phyloP scores from a whole-genome alignment of 164 flowering plant genomes.

The Nelumbo lutea region DNA sequence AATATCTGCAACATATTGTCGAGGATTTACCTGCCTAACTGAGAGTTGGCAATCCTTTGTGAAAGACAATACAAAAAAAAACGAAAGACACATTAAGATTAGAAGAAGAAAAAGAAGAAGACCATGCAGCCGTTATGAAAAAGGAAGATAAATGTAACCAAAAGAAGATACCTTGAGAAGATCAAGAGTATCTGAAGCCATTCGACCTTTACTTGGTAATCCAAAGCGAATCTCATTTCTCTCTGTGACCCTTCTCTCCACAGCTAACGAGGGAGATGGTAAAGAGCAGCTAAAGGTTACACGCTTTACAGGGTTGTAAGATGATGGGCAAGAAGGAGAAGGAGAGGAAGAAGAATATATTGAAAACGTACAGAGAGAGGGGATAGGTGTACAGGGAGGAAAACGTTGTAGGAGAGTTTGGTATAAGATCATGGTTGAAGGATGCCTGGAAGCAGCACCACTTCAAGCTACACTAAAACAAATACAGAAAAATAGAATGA shows the following conservation, averaged over 20 bases:
- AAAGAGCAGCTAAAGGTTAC: slow-evolving; percentile 21
- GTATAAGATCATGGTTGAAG: slow-evolving; percentile 2
- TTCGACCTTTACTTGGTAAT: slow-evolving; percentile 91
- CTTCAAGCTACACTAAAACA: neutral
- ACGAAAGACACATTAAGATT: neutral
- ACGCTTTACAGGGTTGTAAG: slow-evolving; percentile 16
- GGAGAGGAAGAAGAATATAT: neutral
- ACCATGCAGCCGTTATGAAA: neutral
- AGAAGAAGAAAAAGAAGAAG: neutral
- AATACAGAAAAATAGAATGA: neutral
- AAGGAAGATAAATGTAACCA: neutral
- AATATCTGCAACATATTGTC: slow-evolving; percentile 93
- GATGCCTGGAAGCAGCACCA: neutral
- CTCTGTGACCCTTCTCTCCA: slow-evolving; percentile 16
- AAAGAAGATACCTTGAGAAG: slow-evolving; percentile 63
- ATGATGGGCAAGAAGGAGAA: slow-evolving; percentile 5
- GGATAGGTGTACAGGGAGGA: neutral
- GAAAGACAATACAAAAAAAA: neutral
- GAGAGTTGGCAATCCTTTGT: slow-evolving; percentile 87
- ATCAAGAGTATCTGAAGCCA: slow-evolving; percentile 79
- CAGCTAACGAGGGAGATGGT: slow-evolving; percentile 11
- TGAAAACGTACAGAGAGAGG: slow-evolving; percentile 5
- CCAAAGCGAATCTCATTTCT: slow-evolving; percentile 73
- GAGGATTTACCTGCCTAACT: slow-evolving; percentile 82
- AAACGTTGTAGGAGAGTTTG: slow-evolving; percentile 8